Conservation (phyloP, 768 basidiomycete species). For the Galerina marginata region DNA sequence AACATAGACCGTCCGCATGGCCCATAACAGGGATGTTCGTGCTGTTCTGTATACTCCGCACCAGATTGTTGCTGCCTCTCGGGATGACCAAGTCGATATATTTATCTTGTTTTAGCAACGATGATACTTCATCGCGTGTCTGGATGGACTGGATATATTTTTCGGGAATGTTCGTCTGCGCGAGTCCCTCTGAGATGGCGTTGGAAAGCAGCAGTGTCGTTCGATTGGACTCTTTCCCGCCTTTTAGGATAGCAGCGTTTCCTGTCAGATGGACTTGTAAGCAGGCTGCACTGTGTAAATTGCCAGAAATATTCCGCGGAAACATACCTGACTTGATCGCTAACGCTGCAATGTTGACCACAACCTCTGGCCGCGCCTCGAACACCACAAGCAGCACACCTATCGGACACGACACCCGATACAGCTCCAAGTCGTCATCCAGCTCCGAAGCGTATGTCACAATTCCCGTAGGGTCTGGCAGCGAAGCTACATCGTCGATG, state of each 20-base stretch:
- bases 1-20: constrained; percentile 95
- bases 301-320: neutral
- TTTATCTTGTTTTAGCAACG: constrained; percentile 82
- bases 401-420: constrained; percentile 95
- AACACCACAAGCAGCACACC: constrained; percentile 97
- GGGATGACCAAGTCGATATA: constrained; percentile 99
- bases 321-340: constrained; percentile 93
- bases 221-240: constrained; percentile 91
- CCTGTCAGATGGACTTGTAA: constrained; percentile 50
- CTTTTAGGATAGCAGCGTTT: constrained; percentile 96
- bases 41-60: constrained; percentile 84
- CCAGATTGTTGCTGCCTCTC: constrained; percentile 90
- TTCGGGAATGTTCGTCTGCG: constrained; percentile 71
- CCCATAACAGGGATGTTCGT: constrained; percentile 99
- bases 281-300: neutral
- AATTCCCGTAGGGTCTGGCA: constrained; percentile 86
- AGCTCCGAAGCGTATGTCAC: constrained; percentile 91
- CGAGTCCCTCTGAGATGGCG: constrained; percentile 80
- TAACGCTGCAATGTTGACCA: constrained; percentile 94
- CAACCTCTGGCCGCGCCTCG: constrained; percentile 96
- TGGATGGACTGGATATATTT: constrained; percentile 93
- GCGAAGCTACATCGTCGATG: constrained; percentile 80
- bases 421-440: constrained; percentile 86
- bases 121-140: constrained; percentile 89
- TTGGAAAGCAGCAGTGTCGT: constrained; percentile 79